These are phyloP conservation scores for Leccinum huronense DNA, from an alignment of 1,284 basidiomycete species.

Conservation along the genomic window DNA sequence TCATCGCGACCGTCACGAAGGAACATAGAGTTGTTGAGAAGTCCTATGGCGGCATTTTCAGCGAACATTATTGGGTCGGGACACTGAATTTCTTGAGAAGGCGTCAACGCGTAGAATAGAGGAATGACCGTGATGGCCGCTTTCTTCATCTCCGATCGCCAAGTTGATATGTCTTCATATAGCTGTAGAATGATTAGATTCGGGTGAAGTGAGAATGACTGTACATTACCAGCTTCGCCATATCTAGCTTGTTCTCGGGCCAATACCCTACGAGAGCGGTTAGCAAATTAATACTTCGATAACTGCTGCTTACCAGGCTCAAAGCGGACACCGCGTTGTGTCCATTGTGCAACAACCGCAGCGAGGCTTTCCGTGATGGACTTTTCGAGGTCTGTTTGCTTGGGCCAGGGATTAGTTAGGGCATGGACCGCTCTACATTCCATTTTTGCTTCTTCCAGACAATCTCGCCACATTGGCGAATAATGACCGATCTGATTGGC, in stretches of 20 bases:
- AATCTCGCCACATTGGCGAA: neutral
- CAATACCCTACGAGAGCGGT: neutral
- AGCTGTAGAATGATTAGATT: neutral
- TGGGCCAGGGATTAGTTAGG: neutral
- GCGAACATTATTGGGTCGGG: neutral
- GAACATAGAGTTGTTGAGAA: neutral
- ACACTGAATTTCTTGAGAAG: neutral
- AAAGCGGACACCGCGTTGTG: neutral
- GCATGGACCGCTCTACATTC: neutral
- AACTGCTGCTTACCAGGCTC: neutral
- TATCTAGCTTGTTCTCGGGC: neutral
- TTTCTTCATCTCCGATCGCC: neutral
- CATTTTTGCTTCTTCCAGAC: neutral
- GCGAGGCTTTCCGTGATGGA: neutral
- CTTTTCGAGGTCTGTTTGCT: neutral
- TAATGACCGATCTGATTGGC: neutral
- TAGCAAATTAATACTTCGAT: neutral
- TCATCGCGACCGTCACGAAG: neutral
- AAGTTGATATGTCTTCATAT: neutral
- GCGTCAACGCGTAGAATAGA: neutral
- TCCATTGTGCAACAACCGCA: neutral
- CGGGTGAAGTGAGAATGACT: neutral
- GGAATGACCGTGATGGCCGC: neutral
- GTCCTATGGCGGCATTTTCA: neutral
- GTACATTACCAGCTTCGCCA: neutral